Base-by-base conservation (phyloP, 768 basidiomycete genomes). In the Trametes gibbosa region DNA sequence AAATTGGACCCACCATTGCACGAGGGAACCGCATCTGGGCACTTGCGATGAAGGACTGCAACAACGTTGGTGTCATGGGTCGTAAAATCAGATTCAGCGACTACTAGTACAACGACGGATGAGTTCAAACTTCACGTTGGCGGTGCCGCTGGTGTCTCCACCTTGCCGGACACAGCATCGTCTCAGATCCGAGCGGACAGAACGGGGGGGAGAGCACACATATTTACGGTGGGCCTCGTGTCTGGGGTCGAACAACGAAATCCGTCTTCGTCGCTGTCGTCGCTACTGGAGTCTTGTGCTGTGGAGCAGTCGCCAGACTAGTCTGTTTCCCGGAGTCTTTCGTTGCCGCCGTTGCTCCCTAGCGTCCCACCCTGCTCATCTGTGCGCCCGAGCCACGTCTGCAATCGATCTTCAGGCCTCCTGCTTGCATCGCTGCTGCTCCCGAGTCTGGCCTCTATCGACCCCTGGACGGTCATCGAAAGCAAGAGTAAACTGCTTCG, bases 261-360 rank as follows among this genome's bases (percentile, higher is more conserved):
- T n/a, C n/a, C n/a, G n/a, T 53, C 42, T 45, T 32, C 19, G 41
- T 16, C 39, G 29, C 29, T n/a, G 34, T 14, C 35, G 50, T 35
- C 3, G 32, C 34, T 24, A 21, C 32, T 25, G 21, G 13, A n/a
- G 45, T 29, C 25, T 25, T 13, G 27, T 53, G 27, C 25, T 34
- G 53, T 54, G 53, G 53, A 54, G 53, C 37, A 19, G 43, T 46
- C 53, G 43, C 32, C 13, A 37, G 43, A 46, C 43, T 54, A 54
- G 43, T 19, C 17, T 37, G 43, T 29, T 37, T 24, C 34, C 21
- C 53, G 53, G 53, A 24, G 43, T 7, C 47, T 41, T 42, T 41
- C 27, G 55, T 21, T 14, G 27, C 35, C 55, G 55, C 25, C 40
- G 47, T n/a, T 25, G 46, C 47, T n/a, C 27, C 39, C 6, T 46